Evolutionary conservation across 2,329 filamentous ascomycete species (phyloP).

Genomic region (Hymenoscyphus scutula): DNA sequence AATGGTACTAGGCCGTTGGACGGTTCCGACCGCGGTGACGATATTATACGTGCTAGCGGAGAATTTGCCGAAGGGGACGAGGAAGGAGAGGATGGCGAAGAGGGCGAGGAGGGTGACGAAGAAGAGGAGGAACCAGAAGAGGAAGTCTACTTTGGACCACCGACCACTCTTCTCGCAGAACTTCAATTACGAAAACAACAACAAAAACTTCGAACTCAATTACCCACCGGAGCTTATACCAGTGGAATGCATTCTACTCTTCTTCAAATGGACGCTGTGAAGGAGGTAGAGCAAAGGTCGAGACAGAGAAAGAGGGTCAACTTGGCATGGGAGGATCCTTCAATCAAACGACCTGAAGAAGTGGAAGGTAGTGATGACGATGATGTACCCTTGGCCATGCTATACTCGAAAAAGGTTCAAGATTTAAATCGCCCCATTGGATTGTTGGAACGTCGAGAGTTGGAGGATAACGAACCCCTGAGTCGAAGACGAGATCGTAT

Average conservation of each 20-base stretch:
- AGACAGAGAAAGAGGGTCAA: constrained; percentile 75
- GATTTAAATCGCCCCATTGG: constrained; percentile 66
- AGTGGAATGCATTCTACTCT: constrained; percentile 89
- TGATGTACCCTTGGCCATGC: constrained; percentile 82
- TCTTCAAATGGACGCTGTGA: constrained; percentile 85
- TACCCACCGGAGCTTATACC: constrained; percentile 58
- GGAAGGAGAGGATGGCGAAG: constrained; percentile 1
- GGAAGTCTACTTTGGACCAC: constrained; percentile 63
- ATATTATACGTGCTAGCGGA: constrained; percentile 17
- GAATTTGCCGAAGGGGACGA: constrained; percentile 7
- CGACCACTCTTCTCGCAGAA: constrained; percentile 89
- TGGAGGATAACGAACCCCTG: constrained; percentile 86
- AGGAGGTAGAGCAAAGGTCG: constrained; percentile 75
- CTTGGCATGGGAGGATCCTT: constrained; percentile 82
- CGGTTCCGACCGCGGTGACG: constrained; percentile 21
- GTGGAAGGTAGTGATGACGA: constrained; percentile 65
- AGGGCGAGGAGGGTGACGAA: constrained; percentile 19
- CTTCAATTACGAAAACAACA: constrained; percentile 88
- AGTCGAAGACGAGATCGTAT: constrained; percentile 34
- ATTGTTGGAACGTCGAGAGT: constrained; percentile 74
- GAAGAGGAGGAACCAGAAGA: constrained; percentile 39
- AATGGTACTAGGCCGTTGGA: constrained; percentile 26
- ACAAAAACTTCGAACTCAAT: constrained; percentile 74
- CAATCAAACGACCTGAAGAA: constrained; percentile 43
- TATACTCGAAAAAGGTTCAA: constrained; percentile 57